These are phyloP conservation scores for Plasmodium falciparum DNA, from an alignment of 169 alveolate genomes.

Conservation along the genomic window DNA sequence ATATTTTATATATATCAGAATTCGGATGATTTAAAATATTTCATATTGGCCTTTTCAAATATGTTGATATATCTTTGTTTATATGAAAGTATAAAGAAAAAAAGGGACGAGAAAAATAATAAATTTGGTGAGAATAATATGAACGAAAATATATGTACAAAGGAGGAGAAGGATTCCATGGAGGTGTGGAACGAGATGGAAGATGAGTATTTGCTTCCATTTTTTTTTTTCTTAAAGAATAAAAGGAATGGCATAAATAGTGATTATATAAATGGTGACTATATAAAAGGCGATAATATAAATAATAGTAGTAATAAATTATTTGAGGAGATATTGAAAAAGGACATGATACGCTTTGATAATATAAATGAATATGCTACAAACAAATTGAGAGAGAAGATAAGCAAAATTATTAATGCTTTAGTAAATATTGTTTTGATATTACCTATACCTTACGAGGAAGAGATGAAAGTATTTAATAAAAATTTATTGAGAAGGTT, in stretches of 20 bases:
- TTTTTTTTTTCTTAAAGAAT: slow-evolving; percentile 18
- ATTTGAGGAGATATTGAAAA: slow-evolving; percentile 27
- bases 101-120: background rate
- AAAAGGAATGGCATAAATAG: background rate
- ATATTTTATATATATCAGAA: slow-evolving; percentile 55
- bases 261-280: too few relatives aligned
- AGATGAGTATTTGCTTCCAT: too few relatives aligned
- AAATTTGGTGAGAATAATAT: background rate
- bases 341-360: slow-evolving; percentile 5
- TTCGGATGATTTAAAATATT: slow-evolving; percentile 67
- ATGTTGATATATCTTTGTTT: slow-evolving; percentile 50
- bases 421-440: slow-evolving; percentile 50
- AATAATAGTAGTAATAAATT: background rate
- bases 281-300: background rate
- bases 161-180: background rate
- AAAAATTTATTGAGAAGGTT: slow-evolving; percentile 48
- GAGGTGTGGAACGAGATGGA: too few relatives aligned
- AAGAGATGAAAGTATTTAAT: slow-evolving; percentile 29
- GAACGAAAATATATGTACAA: background rate
- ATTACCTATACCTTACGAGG: slow-evolving; percentile 69
- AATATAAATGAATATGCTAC: slow-evolving; percentile 36
- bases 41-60: slow-evolving; percentile 42
- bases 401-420: slow-evolving; percentile 45
- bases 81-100: slow-evolving; percentile 22
- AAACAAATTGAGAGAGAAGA: slow-evolving; percentile 11